Conservation (phyloP, 2,329 filamentous ascomycete genomes). For the Coniochaeta sp. region DNA sequence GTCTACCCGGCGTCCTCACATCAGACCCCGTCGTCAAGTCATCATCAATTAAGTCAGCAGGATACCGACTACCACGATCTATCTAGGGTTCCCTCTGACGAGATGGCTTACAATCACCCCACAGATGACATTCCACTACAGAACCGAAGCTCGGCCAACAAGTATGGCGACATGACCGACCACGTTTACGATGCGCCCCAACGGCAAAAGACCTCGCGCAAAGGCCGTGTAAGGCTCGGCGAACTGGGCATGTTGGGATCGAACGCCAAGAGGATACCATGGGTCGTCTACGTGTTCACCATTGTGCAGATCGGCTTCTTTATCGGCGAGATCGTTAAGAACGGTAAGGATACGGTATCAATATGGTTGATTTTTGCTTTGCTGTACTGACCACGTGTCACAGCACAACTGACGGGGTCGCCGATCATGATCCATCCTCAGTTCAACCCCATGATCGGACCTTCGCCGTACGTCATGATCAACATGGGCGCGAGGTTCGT, state of each 20-base stretch:
- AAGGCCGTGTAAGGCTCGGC: constrained; percentile 44
- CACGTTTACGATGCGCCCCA: constrained; percentile 55
- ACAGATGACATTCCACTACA: constrained; percentile 52
- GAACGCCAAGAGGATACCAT: constrained; percentile 56
- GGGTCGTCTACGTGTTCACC: constrained; percentile 77
- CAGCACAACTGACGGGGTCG: constrained; percentile 69
- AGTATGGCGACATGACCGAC: constrained; percentile 34
- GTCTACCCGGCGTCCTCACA: constrained; percentile 50
- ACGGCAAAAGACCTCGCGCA: constrained; percentile 22
- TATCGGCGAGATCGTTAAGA: constrained; percentile 78
- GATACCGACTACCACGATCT: constrained; percentile 53
- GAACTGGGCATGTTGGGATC: constrained; percentile 54
- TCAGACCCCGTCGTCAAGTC: constrained; percentile 24
- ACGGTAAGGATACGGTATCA: constrained; percentile 49
- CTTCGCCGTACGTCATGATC: constrained; percentile 82
- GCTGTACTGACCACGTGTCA: not conserved
- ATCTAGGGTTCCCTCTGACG: constrained; percentile 29
- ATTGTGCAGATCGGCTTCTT: constrained; percentile 76
- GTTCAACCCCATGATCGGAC: constrained; percentile 97
- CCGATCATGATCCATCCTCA: constrained; percentile 71
- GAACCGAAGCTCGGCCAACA: constrained; percentile 25
- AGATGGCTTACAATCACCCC: constrained; percentile 21
- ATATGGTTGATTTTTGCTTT: not conserved
- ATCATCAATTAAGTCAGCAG: constrained; percentile 37
- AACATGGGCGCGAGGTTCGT: constrained; percentile 93